Evolutionary conservation across 2,329 filamentous ascomycete species (phyloP).

Genomic region (Uncinocarpus reesii): DNA sequence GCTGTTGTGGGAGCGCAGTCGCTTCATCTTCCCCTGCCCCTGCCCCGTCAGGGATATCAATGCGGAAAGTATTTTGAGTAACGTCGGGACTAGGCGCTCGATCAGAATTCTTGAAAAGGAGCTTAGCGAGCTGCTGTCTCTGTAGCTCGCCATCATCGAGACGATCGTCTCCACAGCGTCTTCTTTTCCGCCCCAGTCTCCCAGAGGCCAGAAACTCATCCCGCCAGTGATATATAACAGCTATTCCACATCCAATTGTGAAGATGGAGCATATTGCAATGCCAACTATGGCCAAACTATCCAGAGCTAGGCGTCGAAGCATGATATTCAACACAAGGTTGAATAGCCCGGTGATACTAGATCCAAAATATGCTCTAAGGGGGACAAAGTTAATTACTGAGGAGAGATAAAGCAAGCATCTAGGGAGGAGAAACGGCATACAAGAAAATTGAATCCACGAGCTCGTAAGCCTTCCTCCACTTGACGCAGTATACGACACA

Average conservation of each 20-base stretch:
- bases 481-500: conserved; percentile 21
- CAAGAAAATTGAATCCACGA: conserved; percentile 27
- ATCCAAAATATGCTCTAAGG: conserved; percentile 19
- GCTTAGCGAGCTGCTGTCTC: conserved; percentile 32
- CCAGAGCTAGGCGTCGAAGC: conserved; percentile 24
- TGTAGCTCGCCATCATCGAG: conserved; percentile 31
- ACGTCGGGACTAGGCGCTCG: conserved; percentile 23
- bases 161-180: conserved; percentile 13
- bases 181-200: neutral
- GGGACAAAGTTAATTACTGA: neutral
- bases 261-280: conserved; percentile 25
- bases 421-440: conserved; percentile 17
- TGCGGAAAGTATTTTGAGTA: conserved; percentile 23
- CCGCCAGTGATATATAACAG: conserved; percentile 19
- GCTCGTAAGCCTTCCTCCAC: conserved; percentile 19
- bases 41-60: conserved; percentile 22
- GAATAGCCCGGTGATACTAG: conserved; percentile 26
- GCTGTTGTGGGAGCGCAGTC: conserved; percentile 16
- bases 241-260: conserved; percentile 23
- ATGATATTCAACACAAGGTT: conserved; percentile 29
- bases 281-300: conserved; percentile 21
- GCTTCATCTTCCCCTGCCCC: conserved; percentile 16
- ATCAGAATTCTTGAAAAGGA: conserved; percentile 25
- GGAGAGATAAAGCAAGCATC: neutral
- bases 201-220: conserved; percentile 4